Evolutionary conservation across 2,329 filamentous ascomycete genomes (phyloP), one percentile per base, ranked within the genome.

Genomic region (Macroventuria anomochaeta): DNA sequence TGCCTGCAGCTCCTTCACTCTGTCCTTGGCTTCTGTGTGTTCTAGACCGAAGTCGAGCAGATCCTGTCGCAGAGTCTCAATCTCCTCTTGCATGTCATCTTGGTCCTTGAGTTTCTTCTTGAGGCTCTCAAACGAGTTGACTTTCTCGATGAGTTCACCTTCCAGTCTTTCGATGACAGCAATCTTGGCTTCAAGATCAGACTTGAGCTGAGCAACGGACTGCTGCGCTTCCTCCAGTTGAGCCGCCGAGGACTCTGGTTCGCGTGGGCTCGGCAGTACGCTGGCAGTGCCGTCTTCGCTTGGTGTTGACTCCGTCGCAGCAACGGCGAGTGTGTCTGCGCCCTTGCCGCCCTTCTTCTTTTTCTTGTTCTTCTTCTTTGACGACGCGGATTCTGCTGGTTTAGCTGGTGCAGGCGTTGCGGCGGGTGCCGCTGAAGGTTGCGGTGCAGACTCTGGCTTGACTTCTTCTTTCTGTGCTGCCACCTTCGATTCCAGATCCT

Each of bases 21-120:
- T 87, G 62, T 95, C 87, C 74, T 92, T 93, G 12, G 89, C 88
- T 62, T 90, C 87, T 10, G 96, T 91, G 65, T 93, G 88, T 55
- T 96, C 90, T 63, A 92, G 85, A 8, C 92, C 92, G 57, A 96
- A 86, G 41, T 85, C 81, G 36, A 93, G 77, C 7, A 97, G 78
- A 60, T 93, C 90, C 50, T 96, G 91, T 43, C 88, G 85, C 55
- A 97, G 78, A 3, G 85, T 87, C 65, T 96, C 91, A 53, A 97
- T 89, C 75, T 97, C 93, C 65, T 96, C 93, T 21, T 85, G 83
- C 36, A 96, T 79, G 17, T 88, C 88, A 47, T 93, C 90, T 66
- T 87, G 83, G 51, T 95, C 90, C 13, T 87, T 89, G 68, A 90
- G 80, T 71, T 88, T 88, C 50, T 84, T 83, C 21, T 84, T 84